phyloP scores from a whole-genome alignment of 2,329 filamentous ascomycete species.

The Lachnellula hyalina region DNA sequence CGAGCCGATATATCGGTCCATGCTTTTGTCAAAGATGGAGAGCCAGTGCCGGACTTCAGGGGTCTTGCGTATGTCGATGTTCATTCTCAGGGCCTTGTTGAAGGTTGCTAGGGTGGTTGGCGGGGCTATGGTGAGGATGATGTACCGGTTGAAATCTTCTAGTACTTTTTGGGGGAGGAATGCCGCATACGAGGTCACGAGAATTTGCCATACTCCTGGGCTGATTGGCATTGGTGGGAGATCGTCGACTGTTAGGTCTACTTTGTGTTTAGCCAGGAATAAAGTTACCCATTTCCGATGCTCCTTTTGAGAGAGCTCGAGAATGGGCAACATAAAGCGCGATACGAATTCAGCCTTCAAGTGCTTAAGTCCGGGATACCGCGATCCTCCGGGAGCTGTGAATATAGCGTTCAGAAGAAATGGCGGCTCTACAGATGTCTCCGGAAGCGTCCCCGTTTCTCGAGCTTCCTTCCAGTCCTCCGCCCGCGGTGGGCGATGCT shows the following conservation, averaged over 20 bases:
- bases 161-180: slow-evolving; percentile 7
- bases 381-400: not conserved
- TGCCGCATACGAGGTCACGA: slow-evolving; percentile 3
- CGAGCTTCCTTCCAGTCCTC: slow-evolving; percentile 30
- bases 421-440: slow-evolving; percentile 15
- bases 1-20: slow-evolving; percentile 1
- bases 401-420: slow-evolving; percentile 9
- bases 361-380: slow-evolving; percentile 4
- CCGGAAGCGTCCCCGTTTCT: slow-evolving; percentile 17
- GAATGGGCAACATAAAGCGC: slow-evolving; percentile 5
- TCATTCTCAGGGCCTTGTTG: slow-evolving; percentile 8
- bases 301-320: slow-evolving; percentile 5
- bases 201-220: slow-evolving; percentile 5
- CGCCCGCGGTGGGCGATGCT: slow-evolving; percentile 28
- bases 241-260: slow-evolving; percentile 5
- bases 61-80: slow-evolving; percentile 7
- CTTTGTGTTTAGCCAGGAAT: slow-evolving; percentile 7
- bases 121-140: slow-evolving; percentile 10
- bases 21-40: slow-evolving; percentile 2
- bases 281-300: slow-evolving; percentile 8
- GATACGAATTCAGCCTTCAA: slow-evolving; percentile 6
- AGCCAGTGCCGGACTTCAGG: slow-evolving; percentile 12
- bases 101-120: slow-evolving; percentile 5
- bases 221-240: slow-evolving; percentile 9
- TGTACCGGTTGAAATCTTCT: slow-evolving; percentile 10